Evolutionary conservation across 129 eudicot genomes (phyloP), one percentile per base, ranked within the genome.

Genomic region (Dittrichia graveolens): DNA sequence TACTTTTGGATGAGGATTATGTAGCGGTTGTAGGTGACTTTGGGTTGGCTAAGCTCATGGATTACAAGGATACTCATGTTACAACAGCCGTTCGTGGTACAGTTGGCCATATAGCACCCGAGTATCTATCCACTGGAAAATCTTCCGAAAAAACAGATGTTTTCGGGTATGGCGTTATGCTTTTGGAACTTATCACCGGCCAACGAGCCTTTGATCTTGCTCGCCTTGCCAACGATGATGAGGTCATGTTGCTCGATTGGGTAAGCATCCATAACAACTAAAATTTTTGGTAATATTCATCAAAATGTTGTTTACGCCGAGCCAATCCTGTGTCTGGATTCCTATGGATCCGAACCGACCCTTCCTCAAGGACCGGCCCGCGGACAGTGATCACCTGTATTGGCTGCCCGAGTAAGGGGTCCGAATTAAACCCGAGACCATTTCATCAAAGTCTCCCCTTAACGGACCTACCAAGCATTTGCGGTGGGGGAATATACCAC

Each of bases 111-210:
- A 88, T 91, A 43, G 95, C 95, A 7, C 97, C 95, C 0, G 95
- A 88, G 83, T 88, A 91, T 69, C 83, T 88, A 10, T 88, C 95
- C 63, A 91, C 95, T 0, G 97, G 97, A 6, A 88, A 80, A 78
- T 78, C 87, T 1, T 85, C 95, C 3, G 95, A 88, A 82, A 88
- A 84, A 77, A 85, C 88, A 6, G 96, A 91, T 73, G 90, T 86
- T 68, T 91, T 86, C n/a, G 97, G 97, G 9, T 91, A 86, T 47
- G 95, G 95, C 37, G 85, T 91, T 56, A 84, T 91, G 95, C 95
- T 91, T 75, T 75, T 91, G 18, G 95, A 88, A 84, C 89, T 91
- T 48, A 88, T 91, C 10, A 91, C 89, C 3, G 89, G 97, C 34
- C 95, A 86, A 67, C 77, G 92, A 65, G 90, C 95, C 10, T 86